A percentile compares a stretch with the other conserved stretches of the same genome.
Evolutionary conservation across 1,139 yeast genomes (phyloP).

Genomic region (Yamadazyma blattariae): DNA sequence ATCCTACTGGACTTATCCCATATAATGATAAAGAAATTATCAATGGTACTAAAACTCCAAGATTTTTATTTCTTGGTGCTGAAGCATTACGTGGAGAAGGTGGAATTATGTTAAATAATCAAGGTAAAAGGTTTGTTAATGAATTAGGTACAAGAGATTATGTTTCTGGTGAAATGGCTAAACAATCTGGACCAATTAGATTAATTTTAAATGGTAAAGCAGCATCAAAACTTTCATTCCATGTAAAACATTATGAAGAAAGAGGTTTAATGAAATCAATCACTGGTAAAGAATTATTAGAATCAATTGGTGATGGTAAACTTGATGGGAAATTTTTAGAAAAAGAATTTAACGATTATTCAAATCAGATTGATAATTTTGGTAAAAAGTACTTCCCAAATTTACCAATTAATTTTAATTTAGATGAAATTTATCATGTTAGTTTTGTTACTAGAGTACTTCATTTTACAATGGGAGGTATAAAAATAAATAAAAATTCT

Average conservation of each 20-base stretch:
- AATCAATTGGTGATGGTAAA: conserved; percentile 37
- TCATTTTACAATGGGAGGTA: conserved; percentile 88
- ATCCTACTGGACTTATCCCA: conserved; percentile 79
- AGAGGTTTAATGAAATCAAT: conserved; percentile 60
- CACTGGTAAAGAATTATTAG: conserved; percentile 47
- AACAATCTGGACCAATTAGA: conserved; percentile 51
- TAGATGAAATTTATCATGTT: conserved; percentile 38
- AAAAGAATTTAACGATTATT: conserved; percentile 42
- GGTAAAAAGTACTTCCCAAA: conserved; percentile 54
- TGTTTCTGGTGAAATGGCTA: conserved; percentile 60
- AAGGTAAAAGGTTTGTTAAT: conserved; percentile 68
- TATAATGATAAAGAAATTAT: conserved; percentile 53
- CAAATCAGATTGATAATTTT: conserved; percentile 38
- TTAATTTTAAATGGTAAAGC: conserved; percentile 45
- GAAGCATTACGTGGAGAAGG: conserved; percentile 80
- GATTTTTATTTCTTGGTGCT: conserved; percentile 71
- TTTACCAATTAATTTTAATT: conserved; percentile 38
- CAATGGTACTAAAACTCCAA: conserved; percentile 34
- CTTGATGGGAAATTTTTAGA: conserved; percentile 25
- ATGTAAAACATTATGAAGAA: conserved; percentile 63
- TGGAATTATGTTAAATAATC: conserved; percentile 60
- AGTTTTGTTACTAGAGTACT: conserved; percentile 70
- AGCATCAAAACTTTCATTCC: conserved; percentile 48
- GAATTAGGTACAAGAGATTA: conserved; percentile 70
- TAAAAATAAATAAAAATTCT: conserved; percentile 57